These are phyloP conservation scores for Fistulinella cinereoalba DNA, from an alignment of 1,284 basidiomycete species.

Conservation along the genomic window DNA sequence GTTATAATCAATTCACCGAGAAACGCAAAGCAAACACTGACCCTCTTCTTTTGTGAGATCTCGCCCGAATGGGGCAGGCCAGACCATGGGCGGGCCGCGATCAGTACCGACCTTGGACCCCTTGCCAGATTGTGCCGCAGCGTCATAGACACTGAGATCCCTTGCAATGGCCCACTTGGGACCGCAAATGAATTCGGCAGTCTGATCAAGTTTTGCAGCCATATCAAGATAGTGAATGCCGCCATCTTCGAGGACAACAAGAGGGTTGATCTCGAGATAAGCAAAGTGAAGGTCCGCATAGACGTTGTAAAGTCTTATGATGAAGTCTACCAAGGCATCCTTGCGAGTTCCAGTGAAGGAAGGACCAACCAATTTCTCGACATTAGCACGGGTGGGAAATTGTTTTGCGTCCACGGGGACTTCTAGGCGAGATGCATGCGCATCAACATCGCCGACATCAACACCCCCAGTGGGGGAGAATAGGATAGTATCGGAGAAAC, in stretches of 20 bases:
- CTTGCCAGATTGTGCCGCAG: conserved; percentile 41
- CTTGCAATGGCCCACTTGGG: conserved; percentile 99
- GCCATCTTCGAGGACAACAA: conserved; percentile 88
- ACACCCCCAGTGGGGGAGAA: conserved; percentile 99
- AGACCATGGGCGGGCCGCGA: conserved; percentile 97
- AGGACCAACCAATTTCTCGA: conserved; percentile 82
- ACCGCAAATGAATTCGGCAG: conserved; percentile 96
- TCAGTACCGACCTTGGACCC: conserved; percentile 68
- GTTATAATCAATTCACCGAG: neutral
- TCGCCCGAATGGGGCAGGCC: conserved; percentile 97
- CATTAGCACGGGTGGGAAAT: conserved; percentile 78
- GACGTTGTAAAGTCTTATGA: conserved; percentile 93
- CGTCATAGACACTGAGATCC: conserved; percentile 77
- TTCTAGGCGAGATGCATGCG: conserved; percentile 91
- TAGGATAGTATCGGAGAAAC: conserved; percentile 94
- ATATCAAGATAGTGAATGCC: conserved; percentile 97
- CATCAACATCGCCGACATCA: conserved; percentile 97
- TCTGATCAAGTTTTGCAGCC: conserved; percentile 99
- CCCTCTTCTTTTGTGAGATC: conserved; percentile 95
- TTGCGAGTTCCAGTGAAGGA: conserved; percentile 69
- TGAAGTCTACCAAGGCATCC: conserved; percentile 89
- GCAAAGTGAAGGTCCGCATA: conserved; percentile 98
- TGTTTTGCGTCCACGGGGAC: conserved; percentile 69
- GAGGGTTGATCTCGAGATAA: conserved; percentile 99
- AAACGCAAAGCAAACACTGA: neutral